Evolutionary conservation across 129 eudicot genomes (phyloP).

Genomic region (Oenanthe sinensis): DNA sequence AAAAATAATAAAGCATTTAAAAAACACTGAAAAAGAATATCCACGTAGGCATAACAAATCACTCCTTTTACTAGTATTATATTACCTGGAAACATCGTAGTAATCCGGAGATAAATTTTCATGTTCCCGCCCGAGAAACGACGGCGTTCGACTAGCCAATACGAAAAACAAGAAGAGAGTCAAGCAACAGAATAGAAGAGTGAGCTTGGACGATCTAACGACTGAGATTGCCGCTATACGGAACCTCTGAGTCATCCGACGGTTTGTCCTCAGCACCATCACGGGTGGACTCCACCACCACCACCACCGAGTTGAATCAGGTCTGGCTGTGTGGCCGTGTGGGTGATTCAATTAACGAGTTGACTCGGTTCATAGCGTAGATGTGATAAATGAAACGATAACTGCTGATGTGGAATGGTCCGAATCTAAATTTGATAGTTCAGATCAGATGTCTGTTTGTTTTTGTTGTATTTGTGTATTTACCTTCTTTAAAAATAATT

Average conservation of each 20-base stretch:
- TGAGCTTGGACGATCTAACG: constrained; percentile 57
- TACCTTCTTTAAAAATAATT: too few species aligned
- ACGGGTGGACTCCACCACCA: constrained; percentile 2
- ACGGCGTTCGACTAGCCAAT: constrained; percentile 40
- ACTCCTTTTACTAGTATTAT: not conserved
- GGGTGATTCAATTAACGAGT: constrained; percentile 1
- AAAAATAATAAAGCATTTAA: not conserved
- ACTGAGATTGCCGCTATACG: constrained; percentile 58
- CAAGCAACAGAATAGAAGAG: constrained; percentile 45
- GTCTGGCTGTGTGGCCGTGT: not conserved
- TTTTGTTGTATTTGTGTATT: too few species aligned
- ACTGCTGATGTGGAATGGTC: not conserved
- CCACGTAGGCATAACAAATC: not conserved
- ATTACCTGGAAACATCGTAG: constrained; percentile 35
- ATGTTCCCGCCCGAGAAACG: constrained; percentile 54
- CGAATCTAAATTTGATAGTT: not conserved
- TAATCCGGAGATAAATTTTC: constrained; percentile 24
- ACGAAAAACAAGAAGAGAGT: constrained; percentile 37
- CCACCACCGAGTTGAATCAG: not conserved
- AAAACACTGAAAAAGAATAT: not conserved
- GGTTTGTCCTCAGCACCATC: constrained; percentile 48
- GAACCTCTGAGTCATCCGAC: constrained; percentile 51
- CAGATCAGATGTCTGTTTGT: too few species aligned
- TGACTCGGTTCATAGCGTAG: not conserved
- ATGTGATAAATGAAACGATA: not conserved